Evolutionary conservation across 2,329 filamentous ascomycete genomes (phyloP).

Genomic region (Diaporthe sp.): DNA sequence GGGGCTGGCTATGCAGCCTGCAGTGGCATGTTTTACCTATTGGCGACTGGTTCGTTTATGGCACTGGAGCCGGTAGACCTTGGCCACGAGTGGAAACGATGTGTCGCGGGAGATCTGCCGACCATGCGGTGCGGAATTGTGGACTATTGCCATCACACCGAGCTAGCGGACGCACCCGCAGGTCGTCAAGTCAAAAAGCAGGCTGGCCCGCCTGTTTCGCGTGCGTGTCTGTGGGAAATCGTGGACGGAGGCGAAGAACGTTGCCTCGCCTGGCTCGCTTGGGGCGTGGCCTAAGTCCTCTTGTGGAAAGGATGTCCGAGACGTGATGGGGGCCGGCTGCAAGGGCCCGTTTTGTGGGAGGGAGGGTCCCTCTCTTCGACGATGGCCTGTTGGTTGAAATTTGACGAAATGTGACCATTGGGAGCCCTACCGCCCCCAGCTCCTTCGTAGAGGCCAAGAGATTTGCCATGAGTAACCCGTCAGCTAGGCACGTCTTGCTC

Average conservation of each 20-base stretch:
- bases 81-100: conserved; percentile 5
- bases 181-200: background rate
- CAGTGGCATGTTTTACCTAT: background rate
- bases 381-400: conserved; percentile 13
- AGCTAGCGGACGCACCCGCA: conserved; percentile 21
- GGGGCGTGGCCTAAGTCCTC: background rate
- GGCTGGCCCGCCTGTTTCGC: background rate
- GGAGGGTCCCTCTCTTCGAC: background rate
- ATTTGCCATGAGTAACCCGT: conserved; percentile 8
- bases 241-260: conserved; percentile 5
- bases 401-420: background rate
- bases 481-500: background rate
- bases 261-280: conserved; percentile 22
- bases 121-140: background rate
- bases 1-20: background rate
- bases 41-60: background rate
- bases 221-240: background rate
- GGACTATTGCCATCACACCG: conserved; percentile 22
- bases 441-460: background rate
- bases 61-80: background rate
- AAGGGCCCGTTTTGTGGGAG: conserved; percentile 14
- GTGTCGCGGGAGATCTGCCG: conserved; percentile 23
- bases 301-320: conserved; percentile 21
- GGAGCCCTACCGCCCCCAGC: background rate
- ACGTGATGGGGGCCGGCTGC: background rate